Conservation (phyloP, 192 early-diverging fungal genomes). For the Rhizophagus sp. region DNA sequence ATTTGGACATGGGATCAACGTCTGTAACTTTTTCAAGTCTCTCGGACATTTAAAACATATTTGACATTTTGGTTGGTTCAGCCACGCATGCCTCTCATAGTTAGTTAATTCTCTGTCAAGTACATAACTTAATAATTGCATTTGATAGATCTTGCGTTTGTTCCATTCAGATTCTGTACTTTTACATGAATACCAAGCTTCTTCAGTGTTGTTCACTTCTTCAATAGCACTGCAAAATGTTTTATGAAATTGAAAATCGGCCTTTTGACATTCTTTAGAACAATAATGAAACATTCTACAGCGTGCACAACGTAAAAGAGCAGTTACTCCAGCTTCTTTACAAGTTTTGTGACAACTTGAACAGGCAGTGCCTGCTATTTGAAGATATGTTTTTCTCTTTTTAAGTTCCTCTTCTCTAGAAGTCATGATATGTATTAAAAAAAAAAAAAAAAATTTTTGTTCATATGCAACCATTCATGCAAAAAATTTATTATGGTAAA, state of each 20-base stretch:
- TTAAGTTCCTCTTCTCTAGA: slow-evolving; percentile 12
- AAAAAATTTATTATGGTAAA: too few species aligned
- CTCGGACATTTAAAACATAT: slow-evolving; percentile 16
- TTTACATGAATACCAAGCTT: slow-evolving; percentile 25
- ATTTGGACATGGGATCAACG: slow-evolving; percentile 10
- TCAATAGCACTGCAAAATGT: slow-evolving; percentile 7
- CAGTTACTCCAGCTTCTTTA: not conserved
- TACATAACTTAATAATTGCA: not conserved
- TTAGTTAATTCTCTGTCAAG: slow-evolving; percentile 8
- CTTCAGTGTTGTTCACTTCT: not conserved
- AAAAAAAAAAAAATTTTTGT: not conserved
- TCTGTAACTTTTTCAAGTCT: not conserved
- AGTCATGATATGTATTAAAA: not conserved
- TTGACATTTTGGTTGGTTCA: slow-evolving; percentile 29
- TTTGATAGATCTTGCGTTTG: slow-evolving; percentile 25
- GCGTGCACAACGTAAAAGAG: slow-evolving; percentile 18
- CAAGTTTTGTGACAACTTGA: slow-evolving; percentile 21
- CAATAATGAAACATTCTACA: slow-evolving; percentile 26
- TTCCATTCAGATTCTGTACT: slow-evolving; percentile 23
- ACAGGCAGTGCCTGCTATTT: slow-evolving; percentile 14
- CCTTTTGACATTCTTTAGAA: slow-evolving; percentile 29
- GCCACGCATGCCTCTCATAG: slow-evolving; percentile 9
- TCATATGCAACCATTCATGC: too few species aligned
- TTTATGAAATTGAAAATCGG: slow-evolving; percentile 22
- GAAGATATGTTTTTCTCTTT: slow-evolving; percentile 21